Conservation (phyloP, 129 eudicot genomes). For the Ambrosia trifida region DNA sequence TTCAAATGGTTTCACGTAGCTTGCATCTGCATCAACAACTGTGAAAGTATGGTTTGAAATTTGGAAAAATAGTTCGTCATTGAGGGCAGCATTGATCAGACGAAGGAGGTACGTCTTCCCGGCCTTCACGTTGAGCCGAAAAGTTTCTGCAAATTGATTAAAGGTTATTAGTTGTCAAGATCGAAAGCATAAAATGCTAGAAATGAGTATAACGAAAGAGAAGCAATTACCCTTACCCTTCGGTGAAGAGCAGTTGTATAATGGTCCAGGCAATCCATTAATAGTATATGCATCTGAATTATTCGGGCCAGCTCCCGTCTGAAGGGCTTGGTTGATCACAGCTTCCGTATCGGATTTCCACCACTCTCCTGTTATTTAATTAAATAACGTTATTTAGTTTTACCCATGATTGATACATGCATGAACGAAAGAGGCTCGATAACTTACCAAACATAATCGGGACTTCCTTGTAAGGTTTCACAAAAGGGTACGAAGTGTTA, state of each 20-base stretch:
- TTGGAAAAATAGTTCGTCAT: slow-evolving; percentile 47
- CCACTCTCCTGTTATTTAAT: slow-evolving; percentile 59
- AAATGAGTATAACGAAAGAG: not conserved
- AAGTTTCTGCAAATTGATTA: slow-evolving; percentile 33
- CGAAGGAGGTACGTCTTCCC: slow-evolving; percentile 47
- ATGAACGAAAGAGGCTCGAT: not conserved
- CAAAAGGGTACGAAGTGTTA: slow-evolving; percentile 47
- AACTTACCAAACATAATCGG: slow-evolving; percentile 50
- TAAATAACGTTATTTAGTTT: not conserved
- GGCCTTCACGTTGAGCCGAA: slow-evolving; percentile 40
- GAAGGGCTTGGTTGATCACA: slow-evolving; percentile 72
- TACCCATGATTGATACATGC: not conserved
- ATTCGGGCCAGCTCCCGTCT: slow-evolving; percentile 72
- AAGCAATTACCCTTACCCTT: slow-evolving; percentile 8
- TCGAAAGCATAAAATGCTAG: not conserved
- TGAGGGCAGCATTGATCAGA: slow-evolving; percentile 45
- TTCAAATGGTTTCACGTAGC: slow-evolving; percentile 47
- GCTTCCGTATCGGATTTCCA: slow-evolving; percentile 71
- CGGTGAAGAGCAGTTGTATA: slow-evolving; percentile 65
- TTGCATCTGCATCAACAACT: slow-evolving; percentile 47
- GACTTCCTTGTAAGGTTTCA: slow-evolving; percentile 53
- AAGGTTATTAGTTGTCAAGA: too few relatives aligned
- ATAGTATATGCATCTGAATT: slow-evolving; percentile 76
- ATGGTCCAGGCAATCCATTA: slow-evolving; percentile 69
- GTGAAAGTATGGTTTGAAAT: slow-evolving; percentile 61